Percentiles rank a stretch among this genome's conserved stretches.
Conservation (phyloP, 768 basidiomycete species). For the Lentinula lateritia region DNA sequence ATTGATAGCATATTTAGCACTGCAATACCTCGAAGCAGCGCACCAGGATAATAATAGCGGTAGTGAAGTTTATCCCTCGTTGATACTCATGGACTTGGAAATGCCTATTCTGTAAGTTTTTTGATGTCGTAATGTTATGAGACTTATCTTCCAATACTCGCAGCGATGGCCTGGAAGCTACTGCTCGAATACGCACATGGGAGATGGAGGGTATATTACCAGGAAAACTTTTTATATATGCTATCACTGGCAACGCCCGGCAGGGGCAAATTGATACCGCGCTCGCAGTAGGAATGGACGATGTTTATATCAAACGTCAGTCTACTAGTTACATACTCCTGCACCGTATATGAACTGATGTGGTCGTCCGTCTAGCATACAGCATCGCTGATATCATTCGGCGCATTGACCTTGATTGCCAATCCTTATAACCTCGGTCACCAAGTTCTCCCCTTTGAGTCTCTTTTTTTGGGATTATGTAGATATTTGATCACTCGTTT, state of each 20-base stretch:
- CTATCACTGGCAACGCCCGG: constrained; percentile 7
- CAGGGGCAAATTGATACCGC: constrained; percentile 6
- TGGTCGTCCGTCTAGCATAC: background rate
- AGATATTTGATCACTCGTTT: too few relatives aligned
- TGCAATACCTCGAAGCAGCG: background rate
- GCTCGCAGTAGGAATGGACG: constrained; percentile 8
- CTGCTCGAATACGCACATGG: constrained; percentile 6
- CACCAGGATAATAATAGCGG: background rate
- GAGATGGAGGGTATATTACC: constrained; percentile 3
- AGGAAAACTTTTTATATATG: constrained; percentile 2
- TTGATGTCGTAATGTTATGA: too few relatives aligned
- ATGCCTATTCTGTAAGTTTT: constrained; percentile 7
- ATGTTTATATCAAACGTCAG: constrained; percentile 9
- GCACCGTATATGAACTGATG: background rate
- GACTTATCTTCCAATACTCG: too few relatives aligned
- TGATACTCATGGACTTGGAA: constrained; percentile 8
- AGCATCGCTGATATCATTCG: background rate
- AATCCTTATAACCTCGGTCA: background rate
- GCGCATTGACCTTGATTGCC: background rate
- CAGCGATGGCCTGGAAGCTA: constrained; percentile 2
- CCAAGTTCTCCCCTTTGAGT: too few relatives aligned
- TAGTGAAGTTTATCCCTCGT: background rate
- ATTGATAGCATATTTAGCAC: background rate
- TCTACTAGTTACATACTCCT: too few relatives aligned
- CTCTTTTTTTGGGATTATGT: too few relatives aligned